These are phyloP conservation scores for Lanmaoa pseudosensibilis DNA, from an alignment of 768 basidiomycete genomes.

Conservation along the genomic window DNA sequence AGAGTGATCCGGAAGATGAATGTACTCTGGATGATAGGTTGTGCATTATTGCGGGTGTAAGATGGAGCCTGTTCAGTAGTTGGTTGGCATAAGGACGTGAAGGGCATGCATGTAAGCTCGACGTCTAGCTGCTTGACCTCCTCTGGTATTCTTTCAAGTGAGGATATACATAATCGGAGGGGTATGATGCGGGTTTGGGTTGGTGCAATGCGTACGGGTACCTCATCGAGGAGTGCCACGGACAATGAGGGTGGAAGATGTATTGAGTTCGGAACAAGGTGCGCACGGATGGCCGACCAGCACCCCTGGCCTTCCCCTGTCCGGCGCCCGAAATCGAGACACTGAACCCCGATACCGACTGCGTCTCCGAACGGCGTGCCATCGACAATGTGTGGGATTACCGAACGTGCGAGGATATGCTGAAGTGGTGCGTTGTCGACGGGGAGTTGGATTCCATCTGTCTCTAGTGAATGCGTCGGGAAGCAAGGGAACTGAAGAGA, in stretches of 20 bases:
- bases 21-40: not conserved
- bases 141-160: slow-evolving; percentile 30
- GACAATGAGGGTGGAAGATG: slow-evolving; percentile 18
- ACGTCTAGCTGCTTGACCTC: slow-evolving; percentile 40
- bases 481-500: slow-evolving; percentile 36
- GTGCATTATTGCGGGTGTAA: not conserved
- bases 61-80: not conserved
- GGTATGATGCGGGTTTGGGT: slow-evolving; percentile 65
- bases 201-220: slow-evolving; percentile 48
- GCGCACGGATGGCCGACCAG: slow-evolving; percentile 49
- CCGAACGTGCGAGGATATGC: slow-evolving; percentile 51
- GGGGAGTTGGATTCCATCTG: not conserved
- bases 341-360: slow-evolving; percentile 63
- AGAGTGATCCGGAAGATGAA: slow-evolving; percentile 39
- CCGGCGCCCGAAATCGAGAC: slow-evolving; percentile 26
- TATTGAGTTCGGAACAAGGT: not conserved
- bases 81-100: not conserved
- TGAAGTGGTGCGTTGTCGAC: slow-evolving; percentile 27
- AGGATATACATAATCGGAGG: slow-evolving; percentile 44
- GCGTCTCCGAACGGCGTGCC: slow-evolving; percentile 75
- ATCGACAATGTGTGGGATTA: slow-evolving; percentile 68
- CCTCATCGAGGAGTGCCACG: slow-evolving; percentile 16
- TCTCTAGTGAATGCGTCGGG: not conserved
- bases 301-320: slow-evolving; percentile 35
- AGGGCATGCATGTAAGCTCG: slow-evolving; percentile 34